These are phyloP conservation scores for Zygoascus tannicola DNA, from an alignment of 805 yeast species.

Conservation along the genomic window DNA sequence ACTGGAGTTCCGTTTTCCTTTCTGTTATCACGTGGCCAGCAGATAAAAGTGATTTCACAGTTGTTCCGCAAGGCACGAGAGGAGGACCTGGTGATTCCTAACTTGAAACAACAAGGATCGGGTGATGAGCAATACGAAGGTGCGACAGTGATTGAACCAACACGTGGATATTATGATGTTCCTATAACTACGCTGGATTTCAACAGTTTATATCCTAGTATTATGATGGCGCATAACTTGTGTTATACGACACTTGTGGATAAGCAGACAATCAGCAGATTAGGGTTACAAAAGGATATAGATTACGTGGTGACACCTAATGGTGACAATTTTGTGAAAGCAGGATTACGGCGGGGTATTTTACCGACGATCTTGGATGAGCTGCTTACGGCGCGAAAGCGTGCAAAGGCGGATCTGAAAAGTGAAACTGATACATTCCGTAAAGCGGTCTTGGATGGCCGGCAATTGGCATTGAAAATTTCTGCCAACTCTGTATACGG, in stretches of 20 bases:
- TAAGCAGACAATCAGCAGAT: slow-evolving; percentile 55
- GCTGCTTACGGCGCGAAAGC: slow-evolving; percentile 80
- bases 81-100: slow-evolving; percentile 82
- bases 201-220: slow-evolving; percentile 94
- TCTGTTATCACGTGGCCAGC: slow-evolving; percentile 87
- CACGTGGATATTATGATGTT: slow-evolving; percentile 88
- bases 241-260: slow-evolving; percentile 87
- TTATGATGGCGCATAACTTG: slow-evolving; percentile 97
- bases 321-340: slow-evolving; percentile 80
- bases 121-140: slow-evolving; percentile 94
- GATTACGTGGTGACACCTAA: slow-evolving; percentile 87
- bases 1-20: slow-evolving; percentile 97
- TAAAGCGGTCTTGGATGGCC: slow-evolving; percentile 88
- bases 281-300: slow-evolving; percentile 52
- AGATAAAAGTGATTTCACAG: slow-evolving; percentile 94
- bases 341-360: slow-evolving; percentile 64
- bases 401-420: slow-evolving; percentile 83
- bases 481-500: slow-evolving; percentile 99
- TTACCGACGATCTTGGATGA: slow-evolving; percentile 88
- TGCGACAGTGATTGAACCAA: slow-evolving; percentile 97
- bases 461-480: slow-evolving; percentile 91
- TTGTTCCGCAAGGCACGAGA: slow-evolving; percentile 85
- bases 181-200: slow-evolving; percentile 98
- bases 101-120: slow-evolving; percentile 68
- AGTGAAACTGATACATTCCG: slow-evolving; percentile 92